Evolutionary conservation across 768 basidiomycete species (phyloP).

Genomic region (Suillus americanus): DNA sequence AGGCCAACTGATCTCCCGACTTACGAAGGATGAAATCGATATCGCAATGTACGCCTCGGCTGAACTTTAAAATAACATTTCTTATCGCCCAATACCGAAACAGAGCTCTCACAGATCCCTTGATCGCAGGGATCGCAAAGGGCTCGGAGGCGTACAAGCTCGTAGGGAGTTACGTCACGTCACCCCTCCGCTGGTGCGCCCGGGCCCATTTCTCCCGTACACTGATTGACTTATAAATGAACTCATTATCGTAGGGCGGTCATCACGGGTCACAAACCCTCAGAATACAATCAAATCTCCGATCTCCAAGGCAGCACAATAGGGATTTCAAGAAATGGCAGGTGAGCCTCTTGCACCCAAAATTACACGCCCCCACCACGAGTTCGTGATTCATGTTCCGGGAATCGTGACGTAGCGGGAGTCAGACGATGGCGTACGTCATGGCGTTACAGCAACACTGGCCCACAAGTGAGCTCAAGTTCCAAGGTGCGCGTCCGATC

Average conservation of each 20-base stretch:
- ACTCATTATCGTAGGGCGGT: slow-evolving; percentile 65
- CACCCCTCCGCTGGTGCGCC: slow-evolving; percentile 81
- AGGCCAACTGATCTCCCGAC: slow-evolving; percentile 75
- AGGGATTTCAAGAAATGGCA: slow-evolving; percentile 88
- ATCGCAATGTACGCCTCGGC: slow-evolving; percentile 60
- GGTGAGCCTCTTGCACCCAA: slow-evolving; percentile 37
- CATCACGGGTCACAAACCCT: slow-evolving; percentile 72
- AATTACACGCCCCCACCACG: not conserved
- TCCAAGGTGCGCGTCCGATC: slow-evolving; percentile 53
- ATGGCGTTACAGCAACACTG: slow-evolving; percentile 90
- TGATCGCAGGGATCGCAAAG: slow-evolving; percentile 92
- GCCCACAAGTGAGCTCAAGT: slow-evolving; percentile 62
- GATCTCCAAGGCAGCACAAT: slow-evolving; percentile 81
- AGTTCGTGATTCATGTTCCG: not conserved
- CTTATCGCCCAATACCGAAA: slow-evolving; percentile 1
- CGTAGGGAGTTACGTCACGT: slow-evolving; percentile 88
- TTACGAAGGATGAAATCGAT: slow-evolving; percentile 77
- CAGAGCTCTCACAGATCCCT: slow-evolving; percentile 86
- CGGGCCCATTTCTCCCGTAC: not conserved
- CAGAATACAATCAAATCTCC: slow-evolving; percentile 64
- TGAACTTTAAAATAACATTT: not conserved
- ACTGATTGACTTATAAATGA: not conserved
- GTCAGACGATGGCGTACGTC: slow-evolving; percentile 94
- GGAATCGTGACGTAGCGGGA: slow-evolving; percentile 51
- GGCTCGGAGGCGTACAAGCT: slow-evolving; percentile 87